These are phyloP conservation scores for Musa troglodytarum DNA, from an alignment of 176 grass and related monocot genomes.

Conservation along the genomic window DNA sequence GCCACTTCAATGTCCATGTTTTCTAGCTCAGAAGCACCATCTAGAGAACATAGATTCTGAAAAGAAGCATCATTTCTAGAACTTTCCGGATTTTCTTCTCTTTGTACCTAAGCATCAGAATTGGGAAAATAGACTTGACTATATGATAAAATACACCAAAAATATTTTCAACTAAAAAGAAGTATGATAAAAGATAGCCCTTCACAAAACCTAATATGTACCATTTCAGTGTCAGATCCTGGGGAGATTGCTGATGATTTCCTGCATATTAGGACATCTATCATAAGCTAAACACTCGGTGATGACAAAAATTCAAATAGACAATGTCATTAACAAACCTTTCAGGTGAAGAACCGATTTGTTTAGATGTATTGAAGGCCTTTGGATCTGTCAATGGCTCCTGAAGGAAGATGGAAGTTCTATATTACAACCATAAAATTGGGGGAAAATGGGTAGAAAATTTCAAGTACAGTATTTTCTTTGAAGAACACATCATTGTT, in stretches of 20 bases:
- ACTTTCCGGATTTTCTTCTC: constrained; percentile 37
- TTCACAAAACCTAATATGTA: constrained; percentile 14
- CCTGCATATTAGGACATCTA: constrained; percentile 41
- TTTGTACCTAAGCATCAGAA: constrained; percentile 39
- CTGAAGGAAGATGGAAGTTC: not conserved
- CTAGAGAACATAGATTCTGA: constrained; percentile 31
- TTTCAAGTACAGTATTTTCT: too few species aligned
- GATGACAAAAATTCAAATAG: too few species aligned
- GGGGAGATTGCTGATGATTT: constrained; percentile 41
- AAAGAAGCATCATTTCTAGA: not conserved
- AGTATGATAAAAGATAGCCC: not conserved
- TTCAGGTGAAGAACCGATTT: not conserved
- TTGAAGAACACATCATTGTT: too few species aligned
- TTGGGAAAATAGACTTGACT: constrained; percentile 21
- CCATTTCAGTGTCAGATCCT: constrained; percentile 22
- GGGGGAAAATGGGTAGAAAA: too few species aligned
- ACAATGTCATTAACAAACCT: not conserved
- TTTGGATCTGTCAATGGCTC: not conserved
- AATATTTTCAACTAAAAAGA: not conserved
- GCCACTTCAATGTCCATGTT: constrained; percentile 62
- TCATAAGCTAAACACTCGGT: constrained; percentile 23
- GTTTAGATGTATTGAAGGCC: not conserved
- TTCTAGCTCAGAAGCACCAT: constrained; percentile 23
- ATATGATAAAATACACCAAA: not conserved
- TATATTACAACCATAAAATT: not conserved